These are phyloP conservation scores for Fraxinus paxiana DNA, from an alignment of 305 asterid species.

Conservation along the genomic window DNA sequence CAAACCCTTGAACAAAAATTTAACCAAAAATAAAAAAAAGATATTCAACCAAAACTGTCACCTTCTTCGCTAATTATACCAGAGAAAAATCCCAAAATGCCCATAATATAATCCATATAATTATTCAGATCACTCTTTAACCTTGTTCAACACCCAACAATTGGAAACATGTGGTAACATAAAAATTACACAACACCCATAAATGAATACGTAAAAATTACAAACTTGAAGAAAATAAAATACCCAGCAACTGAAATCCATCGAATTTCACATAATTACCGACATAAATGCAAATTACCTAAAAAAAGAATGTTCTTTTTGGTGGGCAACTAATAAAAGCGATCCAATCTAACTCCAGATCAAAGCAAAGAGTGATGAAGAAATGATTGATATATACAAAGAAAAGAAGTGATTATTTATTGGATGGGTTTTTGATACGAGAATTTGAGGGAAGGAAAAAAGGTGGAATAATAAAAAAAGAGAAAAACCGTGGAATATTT, in stretches of 20 bases:
- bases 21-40: background rate
- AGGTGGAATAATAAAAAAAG: background rate
- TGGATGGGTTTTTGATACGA: conserved; percentile 9
- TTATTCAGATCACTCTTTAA: background rate
- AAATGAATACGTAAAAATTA: background rate
- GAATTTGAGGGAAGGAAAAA: conserved; percentile 25
- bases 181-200: background rate
- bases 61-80: background rate
- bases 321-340: conserved; percentile 6
- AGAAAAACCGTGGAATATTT: conserved; percentile 11
- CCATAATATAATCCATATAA: background rate
- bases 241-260: background rate
- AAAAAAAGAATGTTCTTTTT: conserved; percentile 16
- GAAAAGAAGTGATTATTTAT: background rate
- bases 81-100: background rate
- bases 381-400: background rate
- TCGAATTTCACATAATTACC: conserved; percentile 3
- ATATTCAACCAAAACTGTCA: background rate
- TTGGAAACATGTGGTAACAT: background rate
- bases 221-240: background rate
- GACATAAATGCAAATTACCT: conserved; percentile 20
- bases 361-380: conserved; percentile 25
- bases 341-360: conserved; percentile 25
- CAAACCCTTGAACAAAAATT: background rate
- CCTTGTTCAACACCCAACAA: background rate